Conservation (phyloP, 1,284 basidiomycete genomes). For the Ustilago loliicola region DNA sequence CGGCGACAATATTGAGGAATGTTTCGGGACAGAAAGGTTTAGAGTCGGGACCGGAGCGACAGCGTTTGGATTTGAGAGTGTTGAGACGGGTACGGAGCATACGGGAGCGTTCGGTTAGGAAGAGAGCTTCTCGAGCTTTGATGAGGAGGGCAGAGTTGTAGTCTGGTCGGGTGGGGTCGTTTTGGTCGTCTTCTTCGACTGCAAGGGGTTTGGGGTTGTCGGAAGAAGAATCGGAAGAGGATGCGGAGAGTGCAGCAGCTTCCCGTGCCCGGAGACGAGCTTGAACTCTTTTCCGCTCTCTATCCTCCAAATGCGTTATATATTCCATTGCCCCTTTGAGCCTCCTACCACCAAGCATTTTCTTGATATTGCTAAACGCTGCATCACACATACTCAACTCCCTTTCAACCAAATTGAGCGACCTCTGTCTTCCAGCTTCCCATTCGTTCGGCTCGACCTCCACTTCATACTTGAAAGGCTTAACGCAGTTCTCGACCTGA, state of each 20-base stretch:
- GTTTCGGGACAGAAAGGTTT: slow-evolving; percentile 94
- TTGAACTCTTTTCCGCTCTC: slow-evolving; percentile 78
- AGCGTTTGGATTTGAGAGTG: slow-evolving; percentile 88
- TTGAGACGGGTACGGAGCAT: slow-evolving; percentile 86
- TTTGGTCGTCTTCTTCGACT: slow-evolving; percentile 69
- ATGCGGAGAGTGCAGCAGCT: slow-evolving; percentile 16
- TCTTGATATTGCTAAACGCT: slow-evolving; percentile 86
- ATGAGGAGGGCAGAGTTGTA: slow-evolving; percentile 80
- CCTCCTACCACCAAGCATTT: slow-evolving; percentile 85
- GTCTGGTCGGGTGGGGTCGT: slow-evolving; percentile 72
- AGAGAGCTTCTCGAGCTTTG: slow-evolving; percentile 88
- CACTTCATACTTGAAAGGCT: slow-evolving; percentile 97
- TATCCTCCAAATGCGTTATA: slow-evolving; percentile 85
- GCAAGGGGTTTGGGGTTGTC: neutral
- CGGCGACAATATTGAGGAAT: slow-evolving; percentile 94
- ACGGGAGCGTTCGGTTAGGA: slow-evolving; percentile 83
- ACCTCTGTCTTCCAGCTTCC: slow-evolving; percentile 83
- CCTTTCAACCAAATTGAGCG: slow-evolving; percentile 83
- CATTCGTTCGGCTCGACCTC: slow-evolving; percentile 85
- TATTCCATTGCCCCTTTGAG: slow-evolving; percentile 84
- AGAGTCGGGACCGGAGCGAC: slow-evolving; percentile 85
- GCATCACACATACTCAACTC: slow-evolving; percentile 87
- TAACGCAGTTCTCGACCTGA: slow-evolving; percentile 99
- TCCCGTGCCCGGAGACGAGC: slow-evolving; percentile 63
- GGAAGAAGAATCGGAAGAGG: neutral